Percentiles rank a stretch among this genome's conserved stretches.
Conservation (phyloP, 2,329 filamentous ascomycete species). For the Alternaria burnsii region DNA sequence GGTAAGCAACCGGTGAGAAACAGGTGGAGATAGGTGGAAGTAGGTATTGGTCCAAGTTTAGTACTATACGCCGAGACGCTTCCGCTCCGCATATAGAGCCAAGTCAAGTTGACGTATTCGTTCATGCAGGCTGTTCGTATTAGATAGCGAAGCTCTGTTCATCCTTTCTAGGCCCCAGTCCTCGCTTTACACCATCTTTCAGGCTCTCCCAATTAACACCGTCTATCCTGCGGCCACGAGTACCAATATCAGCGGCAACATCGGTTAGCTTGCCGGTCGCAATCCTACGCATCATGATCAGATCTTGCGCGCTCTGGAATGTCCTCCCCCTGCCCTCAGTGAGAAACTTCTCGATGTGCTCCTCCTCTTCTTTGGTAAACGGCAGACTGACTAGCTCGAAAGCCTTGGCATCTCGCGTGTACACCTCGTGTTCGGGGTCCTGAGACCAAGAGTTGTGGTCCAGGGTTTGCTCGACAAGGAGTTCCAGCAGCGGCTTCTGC, state of each 20-base stretch:
- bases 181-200: constrained; percentile 47
- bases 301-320: constrained; percentile 73
- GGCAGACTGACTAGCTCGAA: constrained; percentile 77
- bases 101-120: too few relatives aligned
- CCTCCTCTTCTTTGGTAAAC: constrained; percentile 74
- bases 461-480: constrained; percentile 61
- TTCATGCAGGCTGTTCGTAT: not conserved
- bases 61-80: not conserved
- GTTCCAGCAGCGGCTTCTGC: constrained; percentile 72
- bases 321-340: constrained; percentile 70
- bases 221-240: constrained; percentile 57
- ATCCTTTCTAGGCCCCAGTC: constrained; percentile 47
- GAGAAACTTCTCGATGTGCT: constrained; percentile 76
- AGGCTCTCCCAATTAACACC: constrained; percentile 62
- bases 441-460: constrained; percentile 26
- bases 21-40: not conserved
- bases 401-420: constrained; percentile 62
- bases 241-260: constrained; percentile 39
- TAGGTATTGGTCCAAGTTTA: not conserved
- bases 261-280: constrained; percentile 69
- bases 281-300: constrained; percentile 76
- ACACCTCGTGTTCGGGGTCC: constrained; percentile 20
- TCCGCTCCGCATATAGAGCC: constrained; percentile 1
- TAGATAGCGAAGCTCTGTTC: constrained; percentile 30
- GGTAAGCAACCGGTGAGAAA: not conserved